These are phyloP conservation scores for Hymenoscyphus salicellus DNA, from an alignment of 2,329 filamentous ascomycete genomes.

Conservation along the genomic window DNA sequence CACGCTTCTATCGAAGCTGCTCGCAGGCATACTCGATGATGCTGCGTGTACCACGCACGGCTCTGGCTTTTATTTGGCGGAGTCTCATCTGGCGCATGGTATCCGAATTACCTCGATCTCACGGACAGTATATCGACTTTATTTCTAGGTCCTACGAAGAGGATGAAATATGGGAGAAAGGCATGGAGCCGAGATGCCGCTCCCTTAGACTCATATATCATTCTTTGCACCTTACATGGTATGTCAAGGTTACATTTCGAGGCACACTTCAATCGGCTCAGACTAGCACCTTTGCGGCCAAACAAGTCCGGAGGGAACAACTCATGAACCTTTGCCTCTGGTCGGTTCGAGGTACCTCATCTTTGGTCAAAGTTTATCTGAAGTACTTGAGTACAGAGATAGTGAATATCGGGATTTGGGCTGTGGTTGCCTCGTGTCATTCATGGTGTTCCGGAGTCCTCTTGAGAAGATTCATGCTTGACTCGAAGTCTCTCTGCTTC, in stretches of 20 bases:
- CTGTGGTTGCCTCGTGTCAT: too few relatives aligned
- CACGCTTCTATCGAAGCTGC: constrained; percentile 5
- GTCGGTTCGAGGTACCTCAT: too few relatives aligned
- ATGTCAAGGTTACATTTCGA: constrained; percentile 18
- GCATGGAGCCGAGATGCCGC: constrained; percentile 11
- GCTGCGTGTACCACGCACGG: neutral
- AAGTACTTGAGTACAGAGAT: too few relatives aligned
- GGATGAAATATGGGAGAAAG: constrained; percentile 10
- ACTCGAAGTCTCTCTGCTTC: neutral
- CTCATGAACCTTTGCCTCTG: constrained; percentile 19
- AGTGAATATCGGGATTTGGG: too few relatives aligned
- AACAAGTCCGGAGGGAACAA: constrained; percentile 14
- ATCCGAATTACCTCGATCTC: constrained; percentile 2
- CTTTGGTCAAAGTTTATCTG: too few relatives aligned
- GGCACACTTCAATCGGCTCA: constrained; percentile 17
- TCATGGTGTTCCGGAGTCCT: too few relatives aligned
- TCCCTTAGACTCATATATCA: constrained; percentile 10
- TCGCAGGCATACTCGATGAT: constrained; percentile 5
- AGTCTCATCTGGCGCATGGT: constrained; percentile 3
- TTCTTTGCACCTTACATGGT: constrained; percentile 13
- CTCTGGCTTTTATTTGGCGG: neutral
- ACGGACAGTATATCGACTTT: constrained; percentile 18
- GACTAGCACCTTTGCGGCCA: constrained; percentile 13
- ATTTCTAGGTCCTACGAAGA: constrained; percentile 13
- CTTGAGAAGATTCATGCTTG: too few relatives aligned